Base-by-base conservation (phyloP, 805 yeast genomes). In the Grigorovia yakushimaensis region DNA sequence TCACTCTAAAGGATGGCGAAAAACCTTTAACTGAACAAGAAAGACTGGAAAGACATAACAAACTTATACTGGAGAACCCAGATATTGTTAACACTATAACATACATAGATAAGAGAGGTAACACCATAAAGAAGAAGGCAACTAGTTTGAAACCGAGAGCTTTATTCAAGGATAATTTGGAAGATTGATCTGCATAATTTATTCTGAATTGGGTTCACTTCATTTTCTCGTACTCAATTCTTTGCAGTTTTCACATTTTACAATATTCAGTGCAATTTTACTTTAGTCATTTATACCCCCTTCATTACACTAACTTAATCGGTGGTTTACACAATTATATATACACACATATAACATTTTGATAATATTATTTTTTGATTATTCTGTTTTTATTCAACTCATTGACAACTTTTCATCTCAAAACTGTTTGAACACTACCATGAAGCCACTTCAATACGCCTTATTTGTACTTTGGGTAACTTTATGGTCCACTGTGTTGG, bases 101-200 rank as follows among this genome's bases (percentile, higher is more conserved):
- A n/a, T 57, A 60, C 53, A 51, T 68, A 3, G 62, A 68, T 49
- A 68, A 64, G 49, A 59, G 54, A 40, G 71, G 72, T 7, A 59
- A 64, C 37, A 47, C 50, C 9, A 62, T 57, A n/a, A 53, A 60
- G 17, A 49, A 56, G 19, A 55, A 63, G 45, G 46, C 46, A 35
- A 42, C 62, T 22, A 44, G 55, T 2, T 60, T 56, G 38, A 60
- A 60, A 48, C 68, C 69, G 35, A 63, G 54, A 42, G 57, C 56
- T 47, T 45, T 66, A 22, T 64, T 64, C 39, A 48, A 48, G 18
- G 49, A 51, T 20, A 41, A n/a, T n/a, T n/a, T n/a, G n/a, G n/a
- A 52, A 44, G 9, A 46, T 20, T 21, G 11, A 39, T 21, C 17
- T 20, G 17, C 15, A 20, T 27, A 15, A n/a, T n/a, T n/a, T n/a